phyloP scores from a whole-genome alignment of 2,329 filamentous ascomycete species.

The Beauveria bassiana region DNA sequence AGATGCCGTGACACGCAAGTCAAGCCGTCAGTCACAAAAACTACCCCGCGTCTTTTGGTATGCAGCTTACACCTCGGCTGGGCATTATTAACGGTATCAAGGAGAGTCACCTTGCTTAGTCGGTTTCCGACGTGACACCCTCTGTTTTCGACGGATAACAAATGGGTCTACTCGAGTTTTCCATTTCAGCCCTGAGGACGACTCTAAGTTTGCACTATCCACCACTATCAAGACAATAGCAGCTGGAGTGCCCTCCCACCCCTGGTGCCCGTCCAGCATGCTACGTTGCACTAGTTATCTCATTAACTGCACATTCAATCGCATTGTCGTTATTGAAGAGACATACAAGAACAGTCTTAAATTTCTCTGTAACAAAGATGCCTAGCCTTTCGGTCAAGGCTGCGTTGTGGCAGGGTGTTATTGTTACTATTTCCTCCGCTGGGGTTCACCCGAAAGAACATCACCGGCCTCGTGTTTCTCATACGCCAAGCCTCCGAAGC shows the following conservation, averaged over 20 bases:
- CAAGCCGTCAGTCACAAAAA: background rate
- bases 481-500: background rate
- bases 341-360: background rate
- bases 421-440: background rate
- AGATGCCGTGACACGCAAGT: background rate
- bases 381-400: background rate
- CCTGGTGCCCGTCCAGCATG: background rate
- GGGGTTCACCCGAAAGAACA: background rate
- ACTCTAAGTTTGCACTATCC: background rate
- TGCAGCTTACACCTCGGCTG: background rate
- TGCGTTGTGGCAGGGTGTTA: background rate
- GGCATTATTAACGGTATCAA: background rate
- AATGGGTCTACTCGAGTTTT: background rate
- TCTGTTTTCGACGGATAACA: background rate
- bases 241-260: background rate
- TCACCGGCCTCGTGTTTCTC: background rate
- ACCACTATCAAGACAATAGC: background rate
- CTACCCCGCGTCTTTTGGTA: background rate
- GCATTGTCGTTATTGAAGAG: background rate
- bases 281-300: slow-evolving; percentile 10
- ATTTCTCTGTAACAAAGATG: background rate
- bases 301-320: background rate
- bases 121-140: background rate
- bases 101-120: background rate
- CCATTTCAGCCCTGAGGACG: background rate